Conservation (phyloP, 805 yeast species). For the Wickerhamiella spandovensis region DNA sequence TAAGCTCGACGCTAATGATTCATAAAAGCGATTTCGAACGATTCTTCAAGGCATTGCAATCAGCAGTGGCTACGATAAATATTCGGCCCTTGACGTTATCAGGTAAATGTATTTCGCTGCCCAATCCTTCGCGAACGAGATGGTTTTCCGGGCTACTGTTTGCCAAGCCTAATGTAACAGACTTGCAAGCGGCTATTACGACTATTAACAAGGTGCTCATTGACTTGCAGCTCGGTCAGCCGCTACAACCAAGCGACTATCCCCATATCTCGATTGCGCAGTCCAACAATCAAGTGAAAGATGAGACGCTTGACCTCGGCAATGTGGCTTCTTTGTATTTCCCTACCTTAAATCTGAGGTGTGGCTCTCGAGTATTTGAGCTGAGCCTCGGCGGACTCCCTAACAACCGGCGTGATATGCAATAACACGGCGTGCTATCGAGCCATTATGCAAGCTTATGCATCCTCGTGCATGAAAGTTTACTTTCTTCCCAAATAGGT, state of each 20-base stretch:
- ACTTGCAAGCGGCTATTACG: background rate
- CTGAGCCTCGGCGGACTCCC: background rate
- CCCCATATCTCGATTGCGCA: background rate
- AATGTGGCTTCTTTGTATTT: background rate
- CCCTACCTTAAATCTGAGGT: background rate
- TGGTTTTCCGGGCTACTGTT: background rate
- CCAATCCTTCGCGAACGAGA: background rate
- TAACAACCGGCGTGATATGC: background rate
- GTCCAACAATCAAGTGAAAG: background rate
- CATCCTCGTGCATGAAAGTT: conserved; percentile 1
- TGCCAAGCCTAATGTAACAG: background rate
- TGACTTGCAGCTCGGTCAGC: background rate
- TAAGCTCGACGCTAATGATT: conserved; percentile 20
- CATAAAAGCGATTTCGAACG: conserved; percentile 4
- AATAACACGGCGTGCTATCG: background rate
- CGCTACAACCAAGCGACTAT: background rate
- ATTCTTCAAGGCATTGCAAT: conserved; percentile 3
- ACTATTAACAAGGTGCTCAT: background rate
- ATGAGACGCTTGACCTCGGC: background rate
- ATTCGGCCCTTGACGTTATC: background rate
- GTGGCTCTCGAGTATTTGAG: background rate
- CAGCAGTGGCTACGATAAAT: background rate
- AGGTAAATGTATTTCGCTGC: background rate
- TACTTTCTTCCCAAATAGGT: conserved; percentile 3
- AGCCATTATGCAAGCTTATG: background rate